Evolutionary conservation across 805 yeast species (phyloP).

Genomic region (Alloascoidea hylecoeti): DNA sequence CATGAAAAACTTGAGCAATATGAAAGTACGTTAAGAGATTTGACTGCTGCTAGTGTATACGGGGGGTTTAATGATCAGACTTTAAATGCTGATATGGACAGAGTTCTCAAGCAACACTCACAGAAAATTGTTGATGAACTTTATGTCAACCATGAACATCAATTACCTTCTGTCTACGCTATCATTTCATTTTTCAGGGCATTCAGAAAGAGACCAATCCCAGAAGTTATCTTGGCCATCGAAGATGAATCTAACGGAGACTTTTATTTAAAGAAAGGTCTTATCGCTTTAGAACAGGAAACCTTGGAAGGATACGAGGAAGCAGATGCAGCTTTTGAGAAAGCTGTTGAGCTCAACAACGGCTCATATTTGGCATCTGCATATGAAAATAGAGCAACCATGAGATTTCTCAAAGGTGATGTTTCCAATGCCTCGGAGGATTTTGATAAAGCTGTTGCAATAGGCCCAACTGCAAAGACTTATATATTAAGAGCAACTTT

Average conservation of each 20-base stretch:
- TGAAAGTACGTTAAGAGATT: constrained; percentile 81
- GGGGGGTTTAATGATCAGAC: constrained; percentile 74
- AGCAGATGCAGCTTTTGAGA: constrained; percentile 34
- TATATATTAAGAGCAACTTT: constrained; percentile 73
- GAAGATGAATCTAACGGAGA: constrained; percentile 14
- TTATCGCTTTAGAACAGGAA: constrained; percentile 19
- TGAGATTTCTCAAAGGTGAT: constrained; percentile 70
- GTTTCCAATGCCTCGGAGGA: constrained; percentile 47
- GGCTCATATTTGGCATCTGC: constrained; percentile 46
- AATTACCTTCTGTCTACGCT: constrained; percentile 73
- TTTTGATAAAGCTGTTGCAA: constrained; percentile 48
- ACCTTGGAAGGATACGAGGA: constrained; percentile 45
- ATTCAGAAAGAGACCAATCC: neutral
- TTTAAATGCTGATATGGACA: constrained; percentile 71
- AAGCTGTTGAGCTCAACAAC: constrained; percentile 13
- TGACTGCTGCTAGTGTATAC: constrained; percentile 75
- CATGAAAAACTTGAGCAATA: constrained; percentile 69
- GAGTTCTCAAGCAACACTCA: constrained; percentile 75
- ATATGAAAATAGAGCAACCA: constrained; percentile 71
- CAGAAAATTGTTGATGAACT: constrained; percentile 52
- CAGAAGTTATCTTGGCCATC: constrained; percentile 7
- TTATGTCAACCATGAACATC: constrained; percentile 32
- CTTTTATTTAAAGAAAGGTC: constrained; percentile 6
- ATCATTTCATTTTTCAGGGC: constrained; percentile 39
- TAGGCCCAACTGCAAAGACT: constrained; percentile 61